These are phyloP conservation scores for Coemansia guatemalensis DNA, from an alignment of 192 early-diverging fungal genomes.

Conservation along the genomic window DNA sequence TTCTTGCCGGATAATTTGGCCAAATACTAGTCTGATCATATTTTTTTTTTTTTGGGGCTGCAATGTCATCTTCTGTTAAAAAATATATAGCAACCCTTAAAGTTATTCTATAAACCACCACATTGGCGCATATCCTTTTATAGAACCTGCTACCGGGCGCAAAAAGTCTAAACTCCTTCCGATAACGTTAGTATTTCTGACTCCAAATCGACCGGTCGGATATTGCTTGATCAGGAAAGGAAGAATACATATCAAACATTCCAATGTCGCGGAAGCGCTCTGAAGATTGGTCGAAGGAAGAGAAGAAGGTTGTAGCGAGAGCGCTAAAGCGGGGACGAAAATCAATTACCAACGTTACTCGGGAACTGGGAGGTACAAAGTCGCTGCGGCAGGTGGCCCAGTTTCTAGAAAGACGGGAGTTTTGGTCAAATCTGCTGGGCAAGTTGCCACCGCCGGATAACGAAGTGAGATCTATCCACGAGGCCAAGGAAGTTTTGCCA, in stretches of 20 bases:
- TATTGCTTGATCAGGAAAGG: background rate
- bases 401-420: conserved; percentile 31
- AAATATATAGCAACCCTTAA: no score
- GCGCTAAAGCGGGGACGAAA: conserved; percentile 20
- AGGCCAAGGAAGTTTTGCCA: conserved; percentile 6
- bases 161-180: background rate
- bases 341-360: conserved; percentile 14
- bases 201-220: background rate
- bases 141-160: no score
- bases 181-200: background rate
- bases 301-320: conserved; percentile 29
- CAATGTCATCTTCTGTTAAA: background rate
- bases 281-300: conserved; percentile 24
- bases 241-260: background rate
- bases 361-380: conserved; percentile 29
- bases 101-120: background rate
- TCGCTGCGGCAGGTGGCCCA: conserved; percentile 46
- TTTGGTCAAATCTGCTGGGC: conserved; percentile 21
- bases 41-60: background rate
- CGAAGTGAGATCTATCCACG: background rate
- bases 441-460: background rate
- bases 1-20: background rate
- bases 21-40: background rate
- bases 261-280: conserved; percentile 2
- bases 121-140: background rate